A percentile compares a stretch with the other conserved stretches of the same genome.
phyloP scores from a whole-genome alignment of 768 basidiomycete genomes.

The Termitomyces titanicus region DNA sequence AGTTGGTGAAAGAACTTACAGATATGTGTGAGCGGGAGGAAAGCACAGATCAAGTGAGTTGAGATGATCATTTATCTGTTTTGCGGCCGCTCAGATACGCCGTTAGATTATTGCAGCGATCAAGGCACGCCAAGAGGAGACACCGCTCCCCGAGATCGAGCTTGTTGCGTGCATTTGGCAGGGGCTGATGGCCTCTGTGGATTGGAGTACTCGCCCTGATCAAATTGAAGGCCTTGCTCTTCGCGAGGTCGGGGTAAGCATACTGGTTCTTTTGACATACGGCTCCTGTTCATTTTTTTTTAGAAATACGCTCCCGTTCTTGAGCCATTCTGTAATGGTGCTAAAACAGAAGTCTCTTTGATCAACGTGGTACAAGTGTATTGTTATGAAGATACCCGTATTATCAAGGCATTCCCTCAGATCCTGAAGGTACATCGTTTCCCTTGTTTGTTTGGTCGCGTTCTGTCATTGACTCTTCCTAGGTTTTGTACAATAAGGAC shows the following conservation, averaged over 20 bases:
- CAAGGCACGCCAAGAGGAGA: slow-evolving; percentile 69
- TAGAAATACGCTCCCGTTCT: slow-evolving; percentile 84
- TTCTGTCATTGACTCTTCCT: neutral
- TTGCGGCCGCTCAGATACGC: slow-evolving; percentile 6
- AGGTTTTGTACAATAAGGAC: slow-evolving; percentile 96
- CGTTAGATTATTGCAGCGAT: slow-evolving; percentile 72
- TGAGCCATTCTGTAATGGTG: slow-evolving; percentile 84
- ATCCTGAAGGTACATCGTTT: slow-evolving; percentile 72
- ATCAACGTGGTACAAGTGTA: slow-evolving; percentile 95
- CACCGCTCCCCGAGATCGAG: slow-evolving; percentile 82
- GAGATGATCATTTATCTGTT: neutral
- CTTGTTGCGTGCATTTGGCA: slow-evolving; percentile 90
- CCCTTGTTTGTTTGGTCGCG: neutral
- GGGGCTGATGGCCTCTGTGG: slow-evolving; percentile 82
- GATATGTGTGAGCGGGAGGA: slow-evolving; percentile 72
- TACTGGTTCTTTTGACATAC: neutral
- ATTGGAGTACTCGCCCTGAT: slow-evolving; percentile 87
- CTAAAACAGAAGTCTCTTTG: slow-evolving; percentile 89
- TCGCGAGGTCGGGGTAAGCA: slow-evolving; percentile 79
- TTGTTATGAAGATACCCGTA: slow-evolving; percentile 94
- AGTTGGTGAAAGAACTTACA: slow-evolving; percentile 63
- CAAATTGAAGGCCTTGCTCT: slow-evolving; percentile 89
- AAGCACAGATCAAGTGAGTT: slow-evolving; percentile 58
- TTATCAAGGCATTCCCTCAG: slow-evolving; percentile 93
- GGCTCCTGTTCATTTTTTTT: neutral